Evolutionary conservation across 2,329 filamentous ascomycete genomes (phyloP), one percentile per base, ranked within the genome.

Genomic region (Rugonectria rugulosa): DNA sequence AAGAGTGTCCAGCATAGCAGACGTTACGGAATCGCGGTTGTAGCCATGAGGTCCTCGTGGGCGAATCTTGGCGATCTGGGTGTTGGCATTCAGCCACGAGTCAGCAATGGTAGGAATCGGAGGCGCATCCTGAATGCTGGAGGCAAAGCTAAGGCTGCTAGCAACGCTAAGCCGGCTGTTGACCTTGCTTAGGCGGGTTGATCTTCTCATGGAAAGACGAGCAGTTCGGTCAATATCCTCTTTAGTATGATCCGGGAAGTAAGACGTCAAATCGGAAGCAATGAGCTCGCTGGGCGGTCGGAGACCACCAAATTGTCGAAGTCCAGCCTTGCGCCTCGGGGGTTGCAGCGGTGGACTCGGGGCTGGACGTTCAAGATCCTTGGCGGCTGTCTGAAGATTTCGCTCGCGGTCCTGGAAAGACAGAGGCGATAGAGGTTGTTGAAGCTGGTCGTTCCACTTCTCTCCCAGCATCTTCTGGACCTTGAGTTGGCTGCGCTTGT

Each of bases 221-320:
- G 97, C 93, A 1, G 95, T 98, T 65, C 92, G 90, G 73, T 98
- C 95, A 70, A 99, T 97, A 66, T 96, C 92, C 71, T 97, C 93
- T 52, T 91, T 88, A 44, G 93, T 88, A 68, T 98, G 94, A 68
- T 96, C 92, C 0, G 95, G 95, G 81, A 99, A 99, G 79, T 98
- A 99, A 0, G 93, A 96, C 2, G 92, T 95, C 56, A 99, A 80
- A 71, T 99, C 95, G 19, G 95, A 96, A 21, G 94, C 94, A 70
- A 99, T 99, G 71, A 99, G 85, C 78, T 99, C 95, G 77, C 94
- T 98, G 2, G 95, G 95, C 15, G 95, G 95, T 65, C 95, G 84
- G 61, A 95, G 88, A 27, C 94, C 94, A 67, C 96, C 95, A 75
- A 98, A 98, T 62, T 90, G 89, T 62, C 90, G 87, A 40, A 93